phyloP scores from a whole-genome alignment of 2,329 filamentous ascomycete genomes.

The Coleophoma crateriformis region DNA sequence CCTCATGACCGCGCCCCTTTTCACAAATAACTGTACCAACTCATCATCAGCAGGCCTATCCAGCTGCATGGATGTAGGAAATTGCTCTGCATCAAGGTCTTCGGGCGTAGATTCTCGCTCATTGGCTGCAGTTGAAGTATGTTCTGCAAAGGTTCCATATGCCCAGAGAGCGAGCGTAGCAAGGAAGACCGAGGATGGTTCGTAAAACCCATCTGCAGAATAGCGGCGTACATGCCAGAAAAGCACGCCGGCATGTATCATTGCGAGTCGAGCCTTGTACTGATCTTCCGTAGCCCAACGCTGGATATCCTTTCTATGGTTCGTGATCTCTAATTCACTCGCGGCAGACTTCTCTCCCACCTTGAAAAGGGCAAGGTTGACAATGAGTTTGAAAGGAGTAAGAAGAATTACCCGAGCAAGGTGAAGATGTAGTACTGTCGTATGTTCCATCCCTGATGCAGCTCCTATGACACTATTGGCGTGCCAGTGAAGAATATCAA shows the following conservation, averaged over 20 bases:
- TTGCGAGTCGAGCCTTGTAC: constrained; percentile 50
- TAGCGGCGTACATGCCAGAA: constrained; percentile 48
- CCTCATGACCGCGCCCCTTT: constrained; percentile 41
- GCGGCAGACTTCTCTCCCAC: background rate
- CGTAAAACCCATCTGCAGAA: constrained; percentile 40
- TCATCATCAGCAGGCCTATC: constrained; percentile 53
- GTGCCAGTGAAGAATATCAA: constrained; percentile 38
- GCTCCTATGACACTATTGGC: constrained; percentile 33
- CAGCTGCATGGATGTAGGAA: constrained; percentile 41
- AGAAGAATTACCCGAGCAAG: constrained; percentile 34
- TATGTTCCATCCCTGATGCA: constrained; percentile 34
- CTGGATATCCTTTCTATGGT: constrained; percentile 27
- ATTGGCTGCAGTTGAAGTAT: constrained; percentile 1
- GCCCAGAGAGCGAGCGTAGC: constrained; percentile 42
- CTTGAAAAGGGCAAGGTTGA: constrained; percentile 9
- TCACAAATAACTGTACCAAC: constrained; percentile 49
- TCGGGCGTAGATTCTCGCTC: background rate
- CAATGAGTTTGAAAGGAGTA: constrained; percentile 25
- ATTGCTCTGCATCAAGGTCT: constrained; percentile 10
- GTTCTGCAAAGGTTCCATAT: constrained; percentile 21
- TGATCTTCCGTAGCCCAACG: constrained; percentile 45
- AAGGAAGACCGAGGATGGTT: constrained; percentile 38
- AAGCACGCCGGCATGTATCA: constrained; percentile 45
- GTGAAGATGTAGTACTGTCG: constrained; percentile 36
- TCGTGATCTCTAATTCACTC: constrained; percentile 18